Conservation (phyloP, 225 moss, liverwort and hornwort genomes). For the Pleurozium schreberi region DNA sequence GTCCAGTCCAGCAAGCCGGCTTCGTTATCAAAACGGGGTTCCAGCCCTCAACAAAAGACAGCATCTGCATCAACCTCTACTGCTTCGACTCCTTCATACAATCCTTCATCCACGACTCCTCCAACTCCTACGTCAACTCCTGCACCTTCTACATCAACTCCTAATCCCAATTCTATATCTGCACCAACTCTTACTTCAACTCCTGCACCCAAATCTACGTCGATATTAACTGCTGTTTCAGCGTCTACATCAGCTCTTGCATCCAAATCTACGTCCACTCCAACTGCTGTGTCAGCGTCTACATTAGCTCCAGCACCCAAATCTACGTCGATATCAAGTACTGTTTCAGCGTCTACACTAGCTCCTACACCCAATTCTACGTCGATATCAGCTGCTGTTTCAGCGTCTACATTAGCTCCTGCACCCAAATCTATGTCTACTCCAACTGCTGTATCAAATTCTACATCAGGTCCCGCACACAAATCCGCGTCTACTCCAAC, state of each 20-base stretch:
- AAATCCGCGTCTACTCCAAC: background rate
- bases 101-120: background rate
- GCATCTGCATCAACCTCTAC: background rate
- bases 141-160: background rate
- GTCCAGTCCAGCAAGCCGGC: conserved; percentile 21
- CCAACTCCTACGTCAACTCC: background rate
- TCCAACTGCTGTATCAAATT: background rate
- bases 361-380: background rate
- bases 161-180: background rate
- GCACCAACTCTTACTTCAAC: background rate
- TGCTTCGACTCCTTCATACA: background rate
- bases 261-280: background rate
- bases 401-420: too few species aligned
- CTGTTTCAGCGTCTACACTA: too few species aligned
- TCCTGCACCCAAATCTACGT: background rate
- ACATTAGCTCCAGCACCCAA: background rate
- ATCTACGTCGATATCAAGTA: background rate
- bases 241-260: background rate
- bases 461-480: background rate
- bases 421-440: background rate
- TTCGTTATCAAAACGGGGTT: conserved; percentile 12
- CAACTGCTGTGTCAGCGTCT: background rate
- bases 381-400: background rate
- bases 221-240: background rate
- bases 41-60: conserved; percentile 24